Conservation (phyloP, 176 grass and related monocot genomes). For the Avena sativa region DNA sequence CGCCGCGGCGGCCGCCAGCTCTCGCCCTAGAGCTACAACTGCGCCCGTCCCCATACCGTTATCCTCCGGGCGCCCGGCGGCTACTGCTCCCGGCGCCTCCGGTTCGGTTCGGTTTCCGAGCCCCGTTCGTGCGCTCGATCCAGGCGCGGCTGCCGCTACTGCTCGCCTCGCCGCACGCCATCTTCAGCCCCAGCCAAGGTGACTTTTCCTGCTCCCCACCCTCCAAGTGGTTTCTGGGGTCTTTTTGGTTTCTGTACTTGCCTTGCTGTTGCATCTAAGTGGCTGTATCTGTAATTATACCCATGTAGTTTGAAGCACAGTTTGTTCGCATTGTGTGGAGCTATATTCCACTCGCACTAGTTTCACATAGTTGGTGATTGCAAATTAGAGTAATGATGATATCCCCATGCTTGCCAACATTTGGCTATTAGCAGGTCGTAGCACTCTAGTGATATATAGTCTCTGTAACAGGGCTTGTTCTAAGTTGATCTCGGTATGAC, state of each 20-base stretch:
- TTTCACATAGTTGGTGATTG: constrained; percentile 2
- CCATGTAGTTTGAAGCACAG: not conserved
- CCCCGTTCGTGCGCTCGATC: constrained; percentile 23
- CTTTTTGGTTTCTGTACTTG: not conserved
- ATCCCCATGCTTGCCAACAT: not conserved
- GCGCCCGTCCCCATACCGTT: constrained; percentile 24
- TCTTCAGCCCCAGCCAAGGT: constrained; percentile 50
- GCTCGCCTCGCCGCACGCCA: constrained; percentile 32
- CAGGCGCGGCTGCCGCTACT: not conserved
- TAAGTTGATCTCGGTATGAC: not conserved
- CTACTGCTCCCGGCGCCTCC: constrained; percentile 9
- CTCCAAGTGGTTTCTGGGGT: not conserved
- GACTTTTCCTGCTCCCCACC: constrained; percentile 4
- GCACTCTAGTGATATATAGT: constrained; percentile 1
- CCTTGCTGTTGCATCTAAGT: constrained; percentile 12
- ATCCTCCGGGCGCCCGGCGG: constrained; percentile 1
- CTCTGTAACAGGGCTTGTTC: not conserved
- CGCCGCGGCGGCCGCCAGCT: not conserved
- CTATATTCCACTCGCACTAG: constrained; percentile 4
- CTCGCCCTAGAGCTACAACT: constrained; percentile 31
- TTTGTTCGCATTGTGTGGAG: not conserved
- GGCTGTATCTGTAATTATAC: not conserved
- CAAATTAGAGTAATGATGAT: not conserved
- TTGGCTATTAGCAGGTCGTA: not conserved
- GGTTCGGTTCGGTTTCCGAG: constrained; percentile 32